phyloP scores from a whole-genome alignment of 371 early-diverging fungal genomes.

The Mortierella sp. region DNA sequence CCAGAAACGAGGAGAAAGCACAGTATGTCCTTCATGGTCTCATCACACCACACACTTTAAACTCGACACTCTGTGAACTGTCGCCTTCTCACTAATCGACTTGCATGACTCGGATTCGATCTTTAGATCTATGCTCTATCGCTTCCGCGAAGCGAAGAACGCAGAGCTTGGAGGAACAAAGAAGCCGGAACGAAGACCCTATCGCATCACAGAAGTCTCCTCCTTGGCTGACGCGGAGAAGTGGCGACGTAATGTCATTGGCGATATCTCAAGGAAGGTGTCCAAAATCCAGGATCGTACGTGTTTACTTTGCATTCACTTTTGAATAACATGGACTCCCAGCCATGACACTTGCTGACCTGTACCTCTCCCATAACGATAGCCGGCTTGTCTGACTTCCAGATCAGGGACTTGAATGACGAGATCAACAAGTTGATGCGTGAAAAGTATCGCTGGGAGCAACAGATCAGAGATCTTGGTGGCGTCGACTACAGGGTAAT shows the following conservation, averaged over 20 bases:
- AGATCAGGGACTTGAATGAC: slow-evolving; percentile 95
- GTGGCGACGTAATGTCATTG: slow-evolving; percentile 90
- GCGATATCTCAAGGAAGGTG: slow-evolving; percentile 89
- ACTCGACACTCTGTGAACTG: background rate
- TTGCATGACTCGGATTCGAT: background rate
- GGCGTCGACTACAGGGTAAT: slow-evolving; percentile 92
- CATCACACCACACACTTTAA: background rate
- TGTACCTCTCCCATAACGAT: background rate
- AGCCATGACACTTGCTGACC: background rate
- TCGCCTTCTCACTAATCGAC: slow-evolving; percentile 2
- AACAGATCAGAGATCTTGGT: slow-evolving; percentile 89
- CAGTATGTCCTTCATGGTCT: slow-evolving; percentile 63
- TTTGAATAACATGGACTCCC: background rate
- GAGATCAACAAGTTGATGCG: slow-evolving; percentile 93
- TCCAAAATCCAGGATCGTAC: slow-evolving; percentile 92
- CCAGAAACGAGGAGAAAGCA: slow-evolving; percentile 97
- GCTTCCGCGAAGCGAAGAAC: slow-evolving; percentile 94
- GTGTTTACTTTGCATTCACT: slow-evolving; percentile 10
- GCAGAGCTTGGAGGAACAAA: slow-evolving; percentile 81
- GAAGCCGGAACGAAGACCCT: slow-evolving; percentile 78
- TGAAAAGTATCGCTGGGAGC: slow-evolving; percentile 94
- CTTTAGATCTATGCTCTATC: slow-evolving; percentile 91
- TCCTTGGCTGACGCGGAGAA: slow-evolving; percentile 84
- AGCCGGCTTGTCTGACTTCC: slow-evolving; percentile 87
- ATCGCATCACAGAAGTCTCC: slow-evolving; percentile 73